Evolutionary conservation across 768 basidiomycete genomes (phyloP).

Genomic region (Polyporus arcularius): DNA sequence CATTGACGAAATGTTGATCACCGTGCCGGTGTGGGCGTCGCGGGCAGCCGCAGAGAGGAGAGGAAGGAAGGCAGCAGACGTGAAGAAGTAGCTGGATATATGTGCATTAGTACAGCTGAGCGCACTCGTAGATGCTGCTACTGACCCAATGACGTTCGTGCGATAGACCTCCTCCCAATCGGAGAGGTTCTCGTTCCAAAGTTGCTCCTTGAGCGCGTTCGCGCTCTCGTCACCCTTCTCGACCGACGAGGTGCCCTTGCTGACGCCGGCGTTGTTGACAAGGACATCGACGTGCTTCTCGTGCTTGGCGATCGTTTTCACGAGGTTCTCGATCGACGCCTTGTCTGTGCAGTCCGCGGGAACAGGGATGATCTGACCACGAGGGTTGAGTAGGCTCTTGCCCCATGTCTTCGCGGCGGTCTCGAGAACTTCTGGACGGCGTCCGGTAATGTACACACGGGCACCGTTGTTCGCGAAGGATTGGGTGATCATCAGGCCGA

Average conservation of each 20-base stretch:
- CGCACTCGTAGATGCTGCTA: not conserved
- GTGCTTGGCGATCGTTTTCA: conserved; percentile 24
- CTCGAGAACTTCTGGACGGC: conserved; percentile 36
- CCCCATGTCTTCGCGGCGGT: conserved; percentile 30
- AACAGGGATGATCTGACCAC: conserved; percentile 33
- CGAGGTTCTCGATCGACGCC: conserved; percentile 28
- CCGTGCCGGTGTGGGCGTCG: conserved; percentile 34
- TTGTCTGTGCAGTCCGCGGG: conserved; percentile 31
- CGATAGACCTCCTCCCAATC: conserved; percentile 35
- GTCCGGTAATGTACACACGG: conserved; percentile 41
- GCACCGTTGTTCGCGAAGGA: conserved; percentile 45
- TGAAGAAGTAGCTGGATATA: conserved; percentile 40
- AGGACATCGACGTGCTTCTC: conserved; percentile 35
- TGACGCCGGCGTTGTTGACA: conserved; percentile 37
- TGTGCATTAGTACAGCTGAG: not conserved
- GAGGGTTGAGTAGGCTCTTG: conserved; percentile 26
- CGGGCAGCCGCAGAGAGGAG: conserved; percentile 40
- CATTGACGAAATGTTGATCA: conserved; percentile 46
- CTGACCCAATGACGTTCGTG: conserved; percentile 36
- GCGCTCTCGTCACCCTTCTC: conserved; percentile 33
- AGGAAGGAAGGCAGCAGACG: conserved; percentile 46
- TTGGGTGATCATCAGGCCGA: conserved; percentile 46
- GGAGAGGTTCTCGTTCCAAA: conserved; percentile 31
- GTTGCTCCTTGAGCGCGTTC: conserved; percentile 27
- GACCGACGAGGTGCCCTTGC: conserved; percentile 22